These are phyloP conservation scores for Skeletonema potamos DNA, from an alignment of 108 stramenopile species.

Conservation along the genomic window DNA sequence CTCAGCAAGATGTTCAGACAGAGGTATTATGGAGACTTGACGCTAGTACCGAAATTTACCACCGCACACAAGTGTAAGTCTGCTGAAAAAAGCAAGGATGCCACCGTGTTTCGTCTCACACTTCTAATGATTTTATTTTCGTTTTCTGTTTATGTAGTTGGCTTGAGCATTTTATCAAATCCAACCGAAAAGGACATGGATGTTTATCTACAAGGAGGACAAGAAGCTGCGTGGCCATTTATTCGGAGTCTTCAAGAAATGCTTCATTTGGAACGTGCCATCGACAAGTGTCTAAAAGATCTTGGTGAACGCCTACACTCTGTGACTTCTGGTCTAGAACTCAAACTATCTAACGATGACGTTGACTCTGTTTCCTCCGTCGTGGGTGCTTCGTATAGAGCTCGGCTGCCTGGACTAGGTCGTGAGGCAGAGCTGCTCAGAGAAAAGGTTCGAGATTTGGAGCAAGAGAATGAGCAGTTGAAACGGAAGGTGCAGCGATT, in stretches of 20 bases:
- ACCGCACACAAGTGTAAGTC: conserved; percentile 28
- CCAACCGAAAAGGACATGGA: conserved; percentile 87
- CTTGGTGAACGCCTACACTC: conserved; percentile 57
- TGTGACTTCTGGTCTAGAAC: conserved; percentile 49
- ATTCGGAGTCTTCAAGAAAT: conserved; percentile 79
- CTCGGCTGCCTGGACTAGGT: conserved; percentile 44
- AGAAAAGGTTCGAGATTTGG: conserved; percentile 36
- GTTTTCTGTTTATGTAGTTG: conserved; percentile 68
- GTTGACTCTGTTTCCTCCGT: conserved; percentile 68
- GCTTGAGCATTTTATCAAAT: conserved; percentile 79
- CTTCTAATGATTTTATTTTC: background rate
- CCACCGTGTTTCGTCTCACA: background rate
- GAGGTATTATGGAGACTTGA: conserved; percentile 89
- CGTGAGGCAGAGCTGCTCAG: conserved; percentile 59
- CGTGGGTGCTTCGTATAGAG: conserved; percentile 24
- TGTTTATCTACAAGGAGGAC: conserved; percentile 81
- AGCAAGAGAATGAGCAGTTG: conserved; percentile 49
- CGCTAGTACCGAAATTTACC: conserved; percentile 83
- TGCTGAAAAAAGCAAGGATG: background rate
- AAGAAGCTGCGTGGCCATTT: conserved; percentile 87
- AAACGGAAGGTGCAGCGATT: conserved; percentile 29
- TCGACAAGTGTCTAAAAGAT: conserved; percentile 68
- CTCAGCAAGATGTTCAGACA: conserved; percentile 91
- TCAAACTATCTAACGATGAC: conserved; percentile 45
- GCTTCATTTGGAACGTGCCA: conserved; percentile 71